Evolutionary conservation across 78 protist genomes (phyloP), one percentile per base, ranked within the genome.

Genomic region (Emiliania huxleyi): DNA sequence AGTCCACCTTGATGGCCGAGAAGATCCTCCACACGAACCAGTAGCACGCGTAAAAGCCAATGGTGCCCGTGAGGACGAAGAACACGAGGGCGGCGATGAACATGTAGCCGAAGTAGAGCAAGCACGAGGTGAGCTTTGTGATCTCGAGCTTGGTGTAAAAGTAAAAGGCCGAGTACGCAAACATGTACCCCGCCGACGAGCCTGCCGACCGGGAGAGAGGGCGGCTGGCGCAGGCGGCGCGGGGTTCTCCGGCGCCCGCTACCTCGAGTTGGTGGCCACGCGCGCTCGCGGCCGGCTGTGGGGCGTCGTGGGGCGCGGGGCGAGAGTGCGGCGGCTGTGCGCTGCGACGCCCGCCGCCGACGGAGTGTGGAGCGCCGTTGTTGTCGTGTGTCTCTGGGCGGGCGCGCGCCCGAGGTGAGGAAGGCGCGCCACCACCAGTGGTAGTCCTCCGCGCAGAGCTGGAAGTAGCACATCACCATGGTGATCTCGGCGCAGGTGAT

Each of bases 391-490:
- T n/a, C n/a, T n/a, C n/a, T n/a, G n/a, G n/a, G n/a, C n/a, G n/a
- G n/a, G n/a, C n/a, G n/a, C n/a, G n/a, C n/a, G n/a, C n/a, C 99
- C 2, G 97, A 45, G 5, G 97, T 96, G 90, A 98, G 40, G 96
- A 97, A 98, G 2, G 98, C 84, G 69, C 99, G 92, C 99, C 99
- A 98, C 99, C 99, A 98, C 95, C 95, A 94, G 93, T 94, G 95
- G 81, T 94, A 94, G 90, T 94, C 95, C 93, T 93, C 56, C 40
- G 71, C 71, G 69, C 90, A 85, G 6, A 46, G 69, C 69, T 98
- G 99, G 97, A 98, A 98, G 97, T 98, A 98, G 91, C 96, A 92
- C 97, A 97, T 95, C 33, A 98, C 97, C 73, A 99, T 95, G 33
- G 99, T 90, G 92, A 97, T 97, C 79, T 97, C 99, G 26, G 97